These are phyloP conservation scores for Hanseniaspora pseudoguilliermondii DNA, from an alignment of 805 yeast genomes.

Conservation along the genomic window DNA sequence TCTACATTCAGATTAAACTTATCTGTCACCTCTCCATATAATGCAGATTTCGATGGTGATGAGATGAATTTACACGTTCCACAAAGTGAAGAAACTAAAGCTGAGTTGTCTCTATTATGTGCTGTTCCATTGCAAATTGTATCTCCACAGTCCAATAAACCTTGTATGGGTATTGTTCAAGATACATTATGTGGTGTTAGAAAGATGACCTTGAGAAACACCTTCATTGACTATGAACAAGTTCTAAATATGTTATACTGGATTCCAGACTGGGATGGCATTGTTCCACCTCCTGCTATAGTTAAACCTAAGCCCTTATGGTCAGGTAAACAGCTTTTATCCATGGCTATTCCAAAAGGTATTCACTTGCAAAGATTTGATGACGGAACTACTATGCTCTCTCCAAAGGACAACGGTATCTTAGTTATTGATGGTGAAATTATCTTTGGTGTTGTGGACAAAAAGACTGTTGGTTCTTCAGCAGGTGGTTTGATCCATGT, in stretches of 20 bases:
- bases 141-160: slow-evolving; percentile 96
- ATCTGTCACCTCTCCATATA: slow-evolving; percentile 97
- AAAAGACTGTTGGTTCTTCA: slow-evolving; percentile 96
- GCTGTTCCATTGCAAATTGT: slow-evolving; percentile 97
- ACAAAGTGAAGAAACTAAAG: slow-evolving; percentile 94
- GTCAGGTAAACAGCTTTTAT: slow-evolving; percentile 92
- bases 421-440: slow-evolving; percentile 89
- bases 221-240: slow-evolving; percentile 78
- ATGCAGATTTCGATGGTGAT: slow-evolving; percentile 99
- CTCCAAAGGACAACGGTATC: slow-evolving; percentile 94
- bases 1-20: slow-evolving; percentile 92
- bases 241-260: slow-evolving; percentile 94
- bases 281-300: slow-evolving; percentile 89
- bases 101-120: slow-evolving; percentile 86
- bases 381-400: slow-evolving; percentile 66
- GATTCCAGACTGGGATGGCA: slow-evolving; percentile 99
- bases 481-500: slow-evolving; percentile 97
- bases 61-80: slow-evolving; percentile 99
- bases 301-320: slow-evolving; percentile 90
- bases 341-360: slow-evolving; percentile 90
- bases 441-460: slow-evolving; percentile 95
- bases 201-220: slow-evolving; percentile 86
- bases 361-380: slow-evolving; percentile 89
- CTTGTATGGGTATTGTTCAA: slow-evolving; percentile 99
- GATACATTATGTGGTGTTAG: slow-evolving; percentile 96